Conservation (phyloP, 1,284 basidiomycete genomes). For the Tausonia pullulans region DNA sequence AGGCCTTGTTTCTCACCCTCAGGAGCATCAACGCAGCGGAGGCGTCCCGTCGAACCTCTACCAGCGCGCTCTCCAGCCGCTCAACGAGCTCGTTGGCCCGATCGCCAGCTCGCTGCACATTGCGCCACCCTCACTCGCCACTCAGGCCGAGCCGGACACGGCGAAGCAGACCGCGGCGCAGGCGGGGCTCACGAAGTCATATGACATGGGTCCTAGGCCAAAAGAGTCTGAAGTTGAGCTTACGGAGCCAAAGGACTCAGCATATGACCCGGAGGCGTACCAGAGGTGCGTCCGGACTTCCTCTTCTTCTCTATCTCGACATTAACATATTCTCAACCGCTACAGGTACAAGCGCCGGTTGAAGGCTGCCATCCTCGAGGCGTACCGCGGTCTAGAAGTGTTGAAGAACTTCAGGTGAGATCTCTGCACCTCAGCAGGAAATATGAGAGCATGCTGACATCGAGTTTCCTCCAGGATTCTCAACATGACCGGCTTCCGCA, state of each 20-base stretch:
- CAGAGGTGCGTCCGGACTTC: slow-evolving; percentile 24
- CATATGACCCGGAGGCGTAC: slow-evolving; percentile 65
- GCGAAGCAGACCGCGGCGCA: too few relatives aligned
- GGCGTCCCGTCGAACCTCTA: background rate
- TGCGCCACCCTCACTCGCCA: too few relatives aligned
- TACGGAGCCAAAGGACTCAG: slow-evolving; percentile 23
- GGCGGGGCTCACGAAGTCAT: too few relatives aligned
- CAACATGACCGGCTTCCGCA: slow-evolving; percentile 81
- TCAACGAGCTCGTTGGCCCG: background rate
- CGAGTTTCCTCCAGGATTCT: slow-evolving; percentile 45
- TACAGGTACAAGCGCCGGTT: slow-evolving; percentile 64
- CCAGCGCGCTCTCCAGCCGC: slow-evolving; percentile 1
- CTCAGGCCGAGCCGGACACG: too few relatives aligned
- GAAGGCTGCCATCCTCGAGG: slow-evolving; percentile 70
- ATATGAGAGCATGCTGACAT: background rate
- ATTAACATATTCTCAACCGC: background rate
- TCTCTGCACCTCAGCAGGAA: background rate
- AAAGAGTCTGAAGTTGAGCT: slow-evolving; percentile 17
- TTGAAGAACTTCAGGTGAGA: slow-evolving; percentile 75
- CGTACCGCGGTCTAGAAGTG: slow-evolving; percentile 65
- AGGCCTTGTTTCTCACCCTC: too few relatives aligned
- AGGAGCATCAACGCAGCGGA: too few relatives aligned
- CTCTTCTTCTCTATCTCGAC: too few relatives aligned
- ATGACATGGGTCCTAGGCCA: too few relatives aligned
- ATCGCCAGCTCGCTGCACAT: background rate